Conservation (phyloP, 1,139 yeast genomes). For the Suhomyces kunorum region DNA sequence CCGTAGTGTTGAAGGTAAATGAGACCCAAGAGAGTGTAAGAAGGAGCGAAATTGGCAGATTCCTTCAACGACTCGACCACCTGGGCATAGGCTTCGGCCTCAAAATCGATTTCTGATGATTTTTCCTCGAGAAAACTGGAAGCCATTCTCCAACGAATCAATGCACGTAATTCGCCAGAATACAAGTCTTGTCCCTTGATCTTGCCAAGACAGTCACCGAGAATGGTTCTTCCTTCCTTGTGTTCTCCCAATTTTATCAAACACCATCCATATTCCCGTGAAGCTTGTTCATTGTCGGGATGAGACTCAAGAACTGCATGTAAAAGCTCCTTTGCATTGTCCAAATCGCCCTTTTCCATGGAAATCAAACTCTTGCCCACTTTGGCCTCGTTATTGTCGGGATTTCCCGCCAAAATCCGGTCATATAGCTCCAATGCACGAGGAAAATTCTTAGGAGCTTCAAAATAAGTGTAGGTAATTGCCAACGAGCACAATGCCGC, state of each 20-base stretch:
- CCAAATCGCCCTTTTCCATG: slow-evolving; percentile 61
- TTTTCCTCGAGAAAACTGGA: slow-evolving; percentile 44
- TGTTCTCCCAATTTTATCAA: slow-evolving; percentile 54
- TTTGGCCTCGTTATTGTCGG: slow-evolving; percentile 58
- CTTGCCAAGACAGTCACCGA: slow-evolving; percentile 44
- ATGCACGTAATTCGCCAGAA: slow-evolving; percentile 58
- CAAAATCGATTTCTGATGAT: slow-evolving; percentile 26
- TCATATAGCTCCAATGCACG: slow-evolving; percentile 76
- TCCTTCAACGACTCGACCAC: slow-evolving; percentile 66
- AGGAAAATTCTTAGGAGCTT: slow-evolving; percentile 84
- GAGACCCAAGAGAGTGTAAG: slow-evolving; percentile 78
- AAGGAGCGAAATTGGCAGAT: slow-evolving; percentile 65
- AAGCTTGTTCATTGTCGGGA: slow-evolving; percentile 62
- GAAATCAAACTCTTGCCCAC: slow-evolving; percentile 82
- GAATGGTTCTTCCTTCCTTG: slow-evolving; percentile 55
- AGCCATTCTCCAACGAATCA: slow-evolving; percentile 72
- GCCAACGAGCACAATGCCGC: slow-evolving; percentile 71
- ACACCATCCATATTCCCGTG: slow-evolving; percentile 81
- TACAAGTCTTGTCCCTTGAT: slow-evolving; percentile 53
- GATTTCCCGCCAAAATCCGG: slow-evolving; percentile 52
- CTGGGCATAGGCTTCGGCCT: slow-evolving; percentile 48
- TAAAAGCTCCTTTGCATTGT: slow-evolving; percentile 55
- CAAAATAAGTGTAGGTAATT: slow-evolving; percentile 75
- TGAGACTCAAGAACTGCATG: slow-evolving; percentile 48
- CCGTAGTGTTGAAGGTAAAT: slow-evolving; percentile 58